Percentiles rank a stretch among this genome's conserved stretches.
Conservation (phyloP, 2,329 filamentous ascomycete genomes). For the Beauveria bassiana region DNA sequence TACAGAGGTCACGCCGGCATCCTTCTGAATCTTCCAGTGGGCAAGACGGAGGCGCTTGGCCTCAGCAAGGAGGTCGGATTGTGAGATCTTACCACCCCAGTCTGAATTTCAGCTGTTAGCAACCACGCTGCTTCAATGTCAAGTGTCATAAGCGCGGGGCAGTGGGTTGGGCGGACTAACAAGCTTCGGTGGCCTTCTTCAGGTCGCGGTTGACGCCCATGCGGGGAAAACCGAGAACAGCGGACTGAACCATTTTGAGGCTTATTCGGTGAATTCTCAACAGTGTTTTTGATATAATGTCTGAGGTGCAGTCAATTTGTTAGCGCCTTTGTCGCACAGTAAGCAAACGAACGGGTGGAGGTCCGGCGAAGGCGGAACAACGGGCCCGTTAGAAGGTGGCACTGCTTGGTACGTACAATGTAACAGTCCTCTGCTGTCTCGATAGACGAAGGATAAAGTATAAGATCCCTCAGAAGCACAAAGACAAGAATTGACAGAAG, state of each 20-base stretch:
- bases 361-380: neutral
- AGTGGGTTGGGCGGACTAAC: slow-evolving; percentile 30
- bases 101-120: slow-evolving; percentile 27
- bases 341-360: neutral
- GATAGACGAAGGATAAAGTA: slow-evolving; percentile 1
- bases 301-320: neutral
- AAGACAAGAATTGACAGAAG: neutral
- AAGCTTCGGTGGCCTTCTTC: slow-evolving; percentile 99
- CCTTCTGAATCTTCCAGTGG: slow-evolving; percentile 99
- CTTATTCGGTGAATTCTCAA: slow-evolving; percentile 19
- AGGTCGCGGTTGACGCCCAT: slow-evolving; percentile 98
- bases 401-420: neutral
- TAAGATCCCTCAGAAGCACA: slow-evolving; percentile 5
- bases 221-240: slow-evolving; percentile 96
- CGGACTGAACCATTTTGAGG: slow-evolving; percentile 54
- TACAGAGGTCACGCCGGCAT: slow-evolving; percentile 94
- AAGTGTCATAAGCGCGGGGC: neutral
- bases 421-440: neutral
- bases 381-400: neutral
- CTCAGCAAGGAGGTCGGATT: slow-evolving; percentile 83
- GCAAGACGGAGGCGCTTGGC: slow-evolving; percentile 93
- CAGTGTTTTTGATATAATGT: neutral
- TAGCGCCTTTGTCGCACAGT: neutral
- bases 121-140: neutral
- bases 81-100: slow-evolving; percentile 92